Conservation (phyloP, 2,329 filamentous ascomycete genomes). For the Clonostachys chloroleuca region DNA sequence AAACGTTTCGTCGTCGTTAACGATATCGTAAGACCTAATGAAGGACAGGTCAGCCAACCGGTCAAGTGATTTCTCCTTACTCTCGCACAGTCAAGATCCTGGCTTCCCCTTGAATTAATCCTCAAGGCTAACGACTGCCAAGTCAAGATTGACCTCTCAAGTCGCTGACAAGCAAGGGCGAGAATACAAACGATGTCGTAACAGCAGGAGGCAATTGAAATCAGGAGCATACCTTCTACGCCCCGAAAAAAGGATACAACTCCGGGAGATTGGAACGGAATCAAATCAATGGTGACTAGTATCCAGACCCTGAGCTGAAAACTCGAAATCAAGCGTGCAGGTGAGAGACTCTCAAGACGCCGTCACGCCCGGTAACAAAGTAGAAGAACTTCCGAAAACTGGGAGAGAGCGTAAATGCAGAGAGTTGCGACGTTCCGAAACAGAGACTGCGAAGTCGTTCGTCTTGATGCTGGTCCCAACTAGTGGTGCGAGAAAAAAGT, state of each 20-base stretch:
- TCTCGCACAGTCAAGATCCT: too few species aligned
- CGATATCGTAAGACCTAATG: neutral
- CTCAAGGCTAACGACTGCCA: neutral
- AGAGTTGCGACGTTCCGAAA: neutral
- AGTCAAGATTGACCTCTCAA: too few species aligned
- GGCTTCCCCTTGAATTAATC: neutral
- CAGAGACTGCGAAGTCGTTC: neutral
- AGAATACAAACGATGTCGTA: neutral
- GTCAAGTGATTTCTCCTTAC: too few species aligned
- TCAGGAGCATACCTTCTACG: neutral
- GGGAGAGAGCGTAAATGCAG: constrained; percentile 1
- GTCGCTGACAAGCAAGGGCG: too few species aligned
- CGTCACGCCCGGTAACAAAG: constrained; percentile 31
- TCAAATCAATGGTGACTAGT: constrained; percentile 20
- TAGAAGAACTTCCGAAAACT: constrained; percentile 18
- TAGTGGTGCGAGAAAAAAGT: constrained; percentile 18
- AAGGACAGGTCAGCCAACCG: neutral
- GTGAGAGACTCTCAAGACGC: constrained; percentile 30
- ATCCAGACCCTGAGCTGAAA: constrained; percentile 28
- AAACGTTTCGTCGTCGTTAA: constrained; percentile 2
- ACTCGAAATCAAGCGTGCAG: constrained; percentile 29
- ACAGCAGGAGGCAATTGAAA: neutral
- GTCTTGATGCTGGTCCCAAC: constrained; percentile 6
- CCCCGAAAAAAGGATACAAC: constrained; percentile 12
- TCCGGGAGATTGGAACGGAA: constrained; percentile 21